Evolutionary conservation across 805 yeast genomes (phyloP), one percentile per base, ranked within the genome.

Genomic region (Wickerhamiella lipophila): DNA sequence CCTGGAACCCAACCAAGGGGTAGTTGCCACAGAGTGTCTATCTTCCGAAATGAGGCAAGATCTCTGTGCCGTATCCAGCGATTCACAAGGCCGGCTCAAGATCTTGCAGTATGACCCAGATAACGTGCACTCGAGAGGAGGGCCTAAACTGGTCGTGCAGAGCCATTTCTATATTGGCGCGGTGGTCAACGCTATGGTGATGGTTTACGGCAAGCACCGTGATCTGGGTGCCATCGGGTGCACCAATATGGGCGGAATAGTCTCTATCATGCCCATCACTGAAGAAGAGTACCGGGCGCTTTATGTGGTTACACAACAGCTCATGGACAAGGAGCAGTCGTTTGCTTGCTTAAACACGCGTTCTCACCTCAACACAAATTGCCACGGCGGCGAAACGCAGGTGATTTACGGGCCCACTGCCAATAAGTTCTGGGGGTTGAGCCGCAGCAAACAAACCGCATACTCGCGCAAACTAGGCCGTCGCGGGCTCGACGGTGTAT

Each of bases 21-120:
- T 88, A 59, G 64, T 84, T 22, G 76, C 78, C 13, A 73, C 78
- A 50, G 83, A 81, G 50, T 48, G 42, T 21, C 49, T 56, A 6
- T 54, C 57, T 13, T 50, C 55, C n/a, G 58, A 50, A 8, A 23
- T 32, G 2, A 41, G 57, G 2, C 83, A 82, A 9, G 82, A 83
- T 45, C 64, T 88, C 11, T 77, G 64, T 56, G 71, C 86, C 40
- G 68, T 81, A 1, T 71, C 78, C 15, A 81, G 86, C 1, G 96
- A 88, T 62, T 73, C 75, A 44, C 72, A 77, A 42, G 74, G 77
- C 21, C 70, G 75, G 7, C 60, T 92, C 21, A 94, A 84, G 60
- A 58, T 89, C 8, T 64, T 86, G 36, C 84, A 83, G 58, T 92
- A 84, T 61, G 94, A 92, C 54, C 97, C 97, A 0, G 96, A 88